These are phyloP conservation scores for Metarhizium humberi DNA, from an alignment of 2,329 filamentous ascomycete genomes.

Conservation along the genomic window DNA sequence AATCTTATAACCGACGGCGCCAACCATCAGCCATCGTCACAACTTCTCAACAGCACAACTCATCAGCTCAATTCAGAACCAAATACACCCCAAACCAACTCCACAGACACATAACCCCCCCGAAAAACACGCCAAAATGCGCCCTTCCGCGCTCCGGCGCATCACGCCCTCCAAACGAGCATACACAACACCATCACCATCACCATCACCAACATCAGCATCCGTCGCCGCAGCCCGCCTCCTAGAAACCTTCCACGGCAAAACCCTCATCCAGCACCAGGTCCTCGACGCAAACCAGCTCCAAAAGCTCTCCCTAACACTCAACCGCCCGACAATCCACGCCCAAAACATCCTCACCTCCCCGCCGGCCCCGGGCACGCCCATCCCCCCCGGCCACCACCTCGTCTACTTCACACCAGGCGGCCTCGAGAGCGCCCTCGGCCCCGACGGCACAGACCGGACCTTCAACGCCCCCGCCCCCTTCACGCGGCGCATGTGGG, in stretches of 20 bases:
- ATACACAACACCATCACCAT: constrained; percentile 6
- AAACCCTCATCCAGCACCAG: constrained; percentile 28
- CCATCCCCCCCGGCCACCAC: constrained; percentile 50
- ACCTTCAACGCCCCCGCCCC: constrained; percentile 50
- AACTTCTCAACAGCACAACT: background rate
- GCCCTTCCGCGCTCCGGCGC: background rate
- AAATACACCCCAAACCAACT: background rate
- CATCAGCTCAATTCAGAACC: background rate
- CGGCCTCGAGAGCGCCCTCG: constrained; percentile 44
- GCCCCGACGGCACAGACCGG: constrained; percentile 49
- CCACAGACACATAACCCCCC: background rate
- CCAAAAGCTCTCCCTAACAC: constrained; percentile 50
- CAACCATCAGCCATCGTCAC: too few species aligned
- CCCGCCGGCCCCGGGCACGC: constrained; percentile 32
- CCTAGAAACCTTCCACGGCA: constrained; percentile 18
- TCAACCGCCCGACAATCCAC: constrained; percentile 37
- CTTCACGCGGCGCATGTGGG: constrained; percentile 60
- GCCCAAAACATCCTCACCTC: constrained; percentile 27
- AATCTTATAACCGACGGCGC: too few species aligned
- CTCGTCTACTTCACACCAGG: constrained; percentile 54
- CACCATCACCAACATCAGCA: constrained; percentile 11
- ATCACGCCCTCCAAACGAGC: constrained; percentile 1
- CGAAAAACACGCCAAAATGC: background rate
- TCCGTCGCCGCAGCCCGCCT: constrained; percentile 23
- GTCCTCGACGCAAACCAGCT: constrained; percentile 53